Conservation (phyloP, 2,329 filamentous ascomycete genomes). For the Ascochyta viciae-villosae region DNA sequence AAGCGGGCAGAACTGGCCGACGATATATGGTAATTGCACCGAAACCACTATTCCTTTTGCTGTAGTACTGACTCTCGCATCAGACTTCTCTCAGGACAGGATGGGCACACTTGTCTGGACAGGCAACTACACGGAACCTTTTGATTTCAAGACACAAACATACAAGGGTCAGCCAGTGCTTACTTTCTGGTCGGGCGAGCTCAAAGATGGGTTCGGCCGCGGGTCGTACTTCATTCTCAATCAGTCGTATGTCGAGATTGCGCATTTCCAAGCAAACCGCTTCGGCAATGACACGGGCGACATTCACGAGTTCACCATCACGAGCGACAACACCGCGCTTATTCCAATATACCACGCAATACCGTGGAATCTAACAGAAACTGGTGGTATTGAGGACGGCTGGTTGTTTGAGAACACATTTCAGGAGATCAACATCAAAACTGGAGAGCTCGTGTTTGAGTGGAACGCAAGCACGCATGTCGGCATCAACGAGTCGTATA, state of each 20-base stretch:
- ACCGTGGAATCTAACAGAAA: conserved; percentile 47
- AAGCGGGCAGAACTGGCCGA: conserved; percentile 27
- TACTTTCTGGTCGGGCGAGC: conserved; percentile 27
- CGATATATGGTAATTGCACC: conserved; percentile 20
- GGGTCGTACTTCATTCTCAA: conserved; percentile 25
- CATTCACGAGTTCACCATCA: conserved; percentile 56
- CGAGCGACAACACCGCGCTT: conserved; percentile 51
- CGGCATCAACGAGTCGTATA: conserved; percentile 31
- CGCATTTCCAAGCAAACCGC: conserved; percentile 20
- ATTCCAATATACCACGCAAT: conserved; percentile 52
- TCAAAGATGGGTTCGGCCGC: conserved; percentile 21
- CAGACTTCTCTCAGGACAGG: conserved; percentile 23
- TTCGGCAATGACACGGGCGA: conserved; percentile 39
- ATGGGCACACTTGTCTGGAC: conserved; percentile 31
- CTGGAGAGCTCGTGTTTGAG: conserved; percentile 49
- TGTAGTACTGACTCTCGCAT: background rate
- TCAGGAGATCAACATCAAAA: conserved; percentile 54
- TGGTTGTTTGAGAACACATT: conserved; percentile 55
- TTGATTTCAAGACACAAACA: conserved; percentile 30
- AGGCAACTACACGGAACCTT: conserved; percentile 26
- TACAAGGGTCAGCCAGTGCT: conserved; percentile 31
- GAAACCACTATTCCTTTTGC: background rate
- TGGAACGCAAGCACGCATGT: conserved; percentile 51
- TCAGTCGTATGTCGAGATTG: conserved; percentile 26
- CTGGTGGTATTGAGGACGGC: conserved; percentile 46